Evolutionary conservation across 2,329 filamentous ascomycete species (phyloP), one percentile per base, ranked within the genome.

Genomic region (Pseudogymnoascus sp.): DNA sequence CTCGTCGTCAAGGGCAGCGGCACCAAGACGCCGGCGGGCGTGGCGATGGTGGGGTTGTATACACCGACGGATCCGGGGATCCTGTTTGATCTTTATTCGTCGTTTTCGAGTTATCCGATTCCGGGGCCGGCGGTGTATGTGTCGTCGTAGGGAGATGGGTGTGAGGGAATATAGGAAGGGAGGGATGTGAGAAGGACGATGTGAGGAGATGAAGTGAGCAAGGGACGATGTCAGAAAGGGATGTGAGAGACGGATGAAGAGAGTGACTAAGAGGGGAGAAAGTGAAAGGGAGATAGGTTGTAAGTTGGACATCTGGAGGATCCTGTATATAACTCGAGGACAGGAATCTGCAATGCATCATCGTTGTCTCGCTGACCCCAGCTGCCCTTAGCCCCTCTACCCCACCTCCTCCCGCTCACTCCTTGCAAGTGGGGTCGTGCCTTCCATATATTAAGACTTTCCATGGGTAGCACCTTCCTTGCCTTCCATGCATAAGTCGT

Each of bases 71-170:
- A 77, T 64, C 67, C 74, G 6, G 76, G 76, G 64, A 71, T 79
- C 61, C 67, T 75, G 3, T 78, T 77, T 71, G 70, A 78, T 71
- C 69, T 78, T 65, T 79, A 79, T 71, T 65, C 68, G 60, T 37
- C 61, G 38, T 42, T 64, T 62, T 67, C 71, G 61, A 74, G 69
- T 61, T 79, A 79, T 70, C 71, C 72, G 11, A 74, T 77, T 62
- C 77, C 77, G 19, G 77, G 77, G 10, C 77, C 77, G 59, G 69
- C 68, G 8, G 72, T 77, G 63, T 74, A 71, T 62, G 66, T 29
- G 24, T 31, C 44, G 8, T 53, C 42, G 42, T 47, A 47, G n/a
- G 14, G 24, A n/a, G 24, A 24, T n/a, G 19, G 19, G 19, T 0
- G 44, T 3, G 8, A n/a, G 21, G 14, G 14, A 5, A 5, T 24